Evolutionary conservation across 345 rosid species (phyloP).

Genomic region (Ricinus communis): DNA sequence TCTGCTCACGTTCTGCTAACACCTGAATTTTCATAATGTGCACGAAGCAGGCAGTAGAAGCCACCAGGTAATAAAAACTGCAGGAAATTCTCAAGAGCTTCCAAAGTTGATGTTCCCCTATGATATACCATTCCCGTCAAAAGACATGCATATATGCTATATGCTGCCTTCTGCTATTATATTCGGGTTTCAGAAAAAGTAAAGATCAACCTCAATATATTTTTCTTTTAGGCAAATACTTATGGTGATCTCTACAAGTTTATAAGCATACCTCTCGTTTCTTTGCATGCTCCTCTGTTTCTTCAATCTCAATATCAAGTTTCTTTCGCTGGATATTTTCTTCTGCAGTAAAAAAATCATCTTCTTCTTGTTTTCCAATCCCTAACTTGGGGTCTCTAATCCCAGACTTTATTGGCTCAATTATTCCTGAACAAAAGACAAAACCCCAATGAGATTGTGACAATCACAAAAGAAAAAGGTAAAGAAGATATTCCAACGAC

Average conservation of each 20-base stretch:
- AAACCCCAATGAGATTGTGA: neutral
- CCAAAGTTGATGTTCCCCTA: slow-evolving; percentile 77
- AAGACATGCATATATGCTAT: slow-evolving; percentile 70
- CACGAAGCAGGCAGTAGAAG: slow-evolving; percentile 99
- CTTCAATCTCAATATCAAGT: slow-evolving; percentile 88
- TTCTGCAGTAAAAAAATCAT: slow-evolving; percentile 90
- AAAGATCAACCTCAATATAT: slow-evolving; percentile 55
- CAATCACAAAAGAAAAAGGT: neutral
- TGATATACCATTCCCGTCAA: slow-evolving; percentile 69
- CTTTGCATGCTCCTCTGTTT: slow-evolving; percentile 79
- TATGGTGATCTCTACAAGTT: slow-evolving; percentile 25
- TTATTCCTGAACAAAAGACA: slow-evolving; percentile 58
- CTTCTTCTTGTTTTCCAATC: slow-evolving; percentile 97
- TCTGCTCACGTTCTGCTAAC: slow-evolving; percentile 97
- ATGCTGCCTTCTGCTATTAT: slow-evolving; percentile 77
- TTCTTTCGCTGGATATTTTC: slow-evolving; percentile 90
- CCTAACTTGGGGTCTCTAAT: slow-evolving; percentile 91
- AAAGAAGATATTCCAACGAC: neutral
- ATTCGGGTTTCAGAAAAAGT: slow-evolving; percentile 54
- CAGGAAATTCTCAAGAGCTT: slow-evolving; percentile 81
- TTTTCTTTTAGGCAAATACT: slow-evolving; percentile 24
- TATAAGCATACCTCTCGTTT: slow-evolving; percentile 90
- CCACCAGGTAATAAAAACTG: slow-evolving; percentile 99
- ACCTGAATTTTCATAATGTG: slow-evolving; percentile 99
- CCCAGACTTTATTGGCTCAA: slow-evolving; percentile 91